A percentile compares a stretch with the other conserved stretches of the same genome.
Conservation (phyloP, 148 eudicot species). For the Pouteria glomerata region DNA sequence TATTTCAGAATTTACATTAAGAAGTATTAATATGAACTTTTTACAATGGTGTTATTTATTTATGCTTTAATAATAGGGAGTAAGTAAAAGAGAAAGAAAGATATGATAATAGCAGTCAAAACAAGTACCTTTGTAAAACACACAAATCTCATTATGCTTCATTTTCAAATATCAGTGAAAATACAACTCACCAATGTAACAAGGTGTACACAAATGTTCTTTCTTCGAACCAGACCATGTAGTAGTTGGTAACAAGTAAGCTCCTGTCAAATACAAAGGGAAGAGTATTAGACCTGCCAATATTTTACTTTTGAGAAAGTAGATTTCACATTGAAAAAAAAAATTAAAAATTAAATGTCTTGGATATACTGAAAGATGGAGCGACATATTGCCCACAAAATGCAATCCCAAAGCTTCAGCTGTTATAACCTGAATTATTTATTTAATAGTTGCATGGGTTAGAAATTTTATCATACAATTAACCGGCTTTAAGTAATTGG, state of each 20-base stretch:
- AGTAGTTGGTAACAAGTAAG: slow-evolving; percentile 83
- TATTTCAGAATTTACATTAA: neutral
- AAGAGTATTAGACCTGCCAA: neutral
- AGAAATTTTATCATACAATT: too few species aligned
- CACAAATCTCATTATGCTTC: neutral
- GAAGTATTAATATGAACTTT: neutral
- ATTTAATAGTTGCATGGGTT: too few species aligned
- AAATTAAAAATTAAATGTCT: neutral
- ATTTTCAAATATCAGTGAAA: neutral
- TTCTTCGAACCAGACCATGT: slow-evolving; percentile 75
- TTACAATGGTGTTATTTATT: too few species aligned
- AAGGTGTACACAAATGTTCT: slow-evolving; percentile 55
- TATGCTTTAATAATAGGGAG: neutral
- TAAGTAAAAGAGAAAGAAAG: neutral
- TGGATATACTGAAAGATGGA: neutral
- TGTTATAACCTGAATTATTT: too few species aligned
- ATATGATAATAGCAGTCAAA: neutral
- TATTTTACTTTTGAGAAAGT: neutral
- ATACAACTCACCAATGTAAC: slow-evolving; percentile 60
- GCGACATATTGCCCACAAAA: neutral
- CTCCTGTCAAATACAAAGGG: slow-evolving; percentile 47
- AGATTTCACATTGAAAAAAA: neutral
- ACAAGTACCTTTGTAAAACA: neutral
- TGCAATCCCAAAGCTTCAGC: neutral
- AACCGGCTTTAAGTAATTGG: too few species aligned